Conservation (phyloP, 2,329 filamentous ascomycete species). For the Aureobasidium sp. region DNA sequence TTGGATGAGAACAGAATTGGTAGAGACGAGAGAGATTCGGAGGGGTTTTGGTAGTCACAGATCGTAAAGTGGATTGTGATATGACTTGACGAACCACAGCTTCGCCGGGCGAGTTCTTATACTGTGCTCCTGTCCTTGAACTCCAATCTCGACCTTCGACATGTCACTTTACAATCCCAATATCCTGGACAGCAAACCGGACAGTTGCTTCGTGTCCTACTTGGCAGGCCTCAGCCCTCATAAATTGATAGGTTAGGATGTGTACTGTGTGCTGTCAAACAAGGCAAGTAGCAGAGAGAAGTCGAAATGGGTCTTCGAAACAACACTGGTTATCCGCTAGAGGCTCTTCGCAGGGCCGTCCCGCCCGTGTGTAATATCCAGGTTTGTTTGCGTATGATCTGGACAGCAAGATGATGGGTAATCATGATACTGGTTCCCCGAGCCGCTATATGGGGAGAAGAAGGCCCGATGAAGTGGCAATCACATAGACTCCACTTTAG, state of each 20-base stretch:
- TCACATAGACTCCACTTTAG: background rate
- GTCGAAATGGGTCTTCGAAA: background rate
- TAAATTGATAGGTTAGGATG: conserved; percentile 1
- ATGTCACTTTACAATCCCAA: background rate
- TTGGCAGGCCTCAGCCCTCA: background rate
- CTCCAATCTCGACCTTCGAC: background rate
- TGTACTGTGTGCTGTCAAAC: conserved; percentile 2
- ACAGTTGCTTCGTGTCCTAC: background rate
- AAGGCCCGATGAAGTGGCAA: conserved; percentile 1
- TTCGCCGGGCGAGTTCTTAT: background rate
- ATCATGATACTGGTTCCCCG: background rate
- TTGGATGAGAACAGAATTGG: background rate
- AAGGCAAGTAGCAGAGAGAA: conserved; percentile 6
- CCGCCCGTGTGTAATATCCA: background rate
- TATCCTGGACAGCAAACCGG: conserved; percentile 3
- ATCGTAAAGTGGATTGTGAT: background rate
- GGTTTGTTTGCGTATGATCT: background rate
- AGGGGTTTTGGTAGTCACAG: background rate
- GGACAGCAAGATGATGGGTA: background rate
- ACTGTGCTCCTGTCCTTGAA: background rate
- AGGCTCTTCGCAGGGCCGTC: background rate
- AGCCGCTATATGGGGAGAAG: background rate
- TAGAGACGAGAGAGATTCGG: background rate
- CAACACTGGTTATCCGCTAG: background rate
- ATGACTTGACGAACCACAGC: background rate